A percentile compares a stretch with the other conserved stretches of the same genome.
These are phyloP conservation scores for Umbellularia californica DNA, from an alignment of 164 flowering plant species.

Conservation along the genomic window DNA sequence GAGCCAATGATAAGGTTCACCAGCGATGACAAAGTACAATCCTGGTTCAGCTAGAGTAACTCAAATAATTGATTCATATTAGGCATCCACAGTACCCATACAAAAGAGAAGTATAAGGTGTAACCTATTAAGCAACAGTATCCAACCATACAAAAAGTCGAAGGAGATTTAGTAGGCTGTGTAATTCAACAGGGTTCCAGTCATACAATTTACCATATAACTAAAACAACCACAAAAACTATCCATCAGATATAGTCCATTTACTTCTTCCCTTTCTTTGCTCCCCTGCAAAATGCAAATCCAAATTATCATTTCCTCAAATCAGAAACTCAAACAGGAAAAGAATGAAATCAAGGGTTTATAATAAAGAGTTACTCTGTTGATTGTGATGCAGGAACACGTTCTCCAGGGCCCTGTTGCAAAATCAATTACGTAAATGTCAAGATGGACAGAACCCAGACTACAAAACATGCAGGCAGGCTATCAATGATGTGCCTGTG, in stretches of 20 bases:
- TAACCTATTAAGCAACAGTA: not conserved
- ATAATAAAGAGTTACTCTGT: conserved; percentile 3
- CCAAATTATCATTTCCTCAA: not conserved
- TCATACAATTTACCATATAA: no score
- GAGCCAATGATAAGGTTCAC: no score
- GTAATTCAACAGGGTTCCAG: no score
- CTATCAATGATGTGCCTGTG: not conserved
- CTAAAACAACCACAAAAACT: no score
- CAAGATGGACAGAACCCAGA: no score
- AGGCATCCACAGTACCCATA: not conserved
- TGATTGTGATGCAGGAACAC: not conserved
- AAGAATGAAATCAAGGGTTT: not conserved
- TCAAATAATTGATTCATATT: no score
- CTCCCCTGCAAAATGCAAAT: conserved; percentile 9
- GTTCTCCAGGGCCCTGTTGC: conserved; percentile 16
- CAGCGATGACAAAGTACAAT: no score
- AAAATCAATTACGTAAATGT: not conserved
- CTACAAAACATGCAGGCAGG: no score
- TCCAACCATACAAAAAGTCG: not conserved
- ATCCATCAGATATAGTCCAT: not conserved
- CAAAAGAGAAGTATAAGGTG: not conserved
- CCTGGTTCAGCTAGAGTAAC: no score
- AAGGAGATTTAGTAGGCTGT: no score
- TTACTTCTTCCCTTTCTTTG: conserved; percentile 12
- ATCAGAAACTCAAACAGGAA: not conserved